Base-by-base conservation (phyloP, 192 early-diverging fungal species). In the Chytriomyces sp. region DNA sequence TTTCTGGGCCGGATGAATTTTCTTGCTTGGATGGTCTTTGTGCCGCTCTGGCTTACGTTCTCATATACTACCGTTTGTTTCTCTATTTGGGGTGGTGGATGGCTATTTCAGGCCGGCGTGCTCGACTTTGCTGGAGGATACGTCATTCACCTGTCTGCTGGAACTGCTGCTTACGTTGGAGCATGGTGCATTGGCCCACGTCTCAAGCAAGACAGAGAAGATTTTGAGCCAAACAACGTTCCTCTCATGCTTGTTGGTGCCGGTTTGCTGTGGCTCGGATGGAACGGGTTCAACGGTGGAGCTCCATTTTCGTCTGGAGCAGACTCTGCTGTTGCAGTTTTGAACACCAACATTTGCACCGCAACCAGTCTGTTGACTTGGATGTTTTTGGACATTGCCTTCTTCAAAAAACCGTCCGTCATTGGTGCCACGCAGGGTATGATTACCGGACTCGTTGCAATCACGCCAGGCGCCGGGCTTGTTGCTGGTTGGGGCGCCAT, bases 241-340 rank as follows among this genome's bases (percentile, higher is more conserved):
- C 91, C 91, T 78, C 93, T 95, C 83, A 95, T 97, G 26, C 91
- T 97, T 66, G 87, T 98, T 59, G 96, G 94, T 28, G 91, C 93
- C 26, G 87, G 90, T 50, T 86, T 97, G 63, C 86, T 97, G 57
- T 96, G 95, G 94, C 95, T 96, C 67, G 95, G 96, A 59, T 97
- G 96, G 96, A 93, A 94, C 77, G 96, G 94, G 0, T 98, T 98
- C 87, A 97, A 98, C 83, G 95, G 91, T 28, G 94, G 94, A 47
- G 87, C 82, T 24, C 91, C 92, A 3, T 80, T 92, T 26, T 86
- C 88, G 44, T 89, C 89, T 35, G 91, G 90, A 9, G 88, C 92
- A 3, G 86, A 91, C 5, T 91, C 93, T 13, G 91, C 89, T 18
- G 91, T 93, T 65, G 91, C 94, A 0, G 87, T 91, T 45, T 79